Conservation (phyloP, 208 protist genomes). For the Leishmania major region DNA sequence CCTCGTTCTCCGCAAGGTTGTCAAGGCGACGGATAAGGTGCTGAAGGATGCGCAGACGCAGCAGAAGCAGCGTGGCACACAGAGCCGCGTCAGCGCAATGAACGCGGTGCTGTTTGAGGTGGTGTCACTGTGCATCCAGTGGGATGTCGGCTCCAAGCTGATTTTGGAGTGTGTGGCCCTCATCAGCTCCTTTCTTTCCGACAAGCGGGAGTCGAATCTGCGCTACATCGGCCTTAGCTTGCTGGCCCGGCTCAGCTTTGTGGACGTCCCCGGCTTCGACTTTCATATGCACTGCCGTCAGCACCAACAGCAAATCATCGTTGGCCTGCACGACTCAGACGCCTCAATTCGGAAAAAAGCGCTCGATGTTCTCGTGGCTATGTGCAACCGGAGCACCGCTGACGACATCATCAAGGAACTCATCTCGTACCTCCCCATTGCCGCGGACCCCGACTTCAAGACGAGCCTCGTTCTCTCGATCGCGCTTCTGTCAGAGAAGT, state of each 20-base stretch:
- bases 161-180: constrained; percentile 78
- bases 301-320: constrained; percentile 92
- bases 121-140: constrained; percentile 94
- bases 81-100: constrained; percentile 97
- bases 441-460: constrained; percentile 90
- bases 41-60: constrained; percentile 83
- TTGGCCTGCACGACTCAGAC: constrained; percentile 95
- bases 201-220: constrained; percentile 92
- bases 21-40: constrained; percentile 88
- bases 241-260: constrained; percentile 74
- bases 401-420: constrained; percentile 95
- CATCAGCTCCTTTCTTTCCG: constrained; percentile 87
- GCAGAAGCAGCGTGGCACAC: constrained; percentile 82
- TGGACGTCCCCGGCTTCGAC: constrained; percentile 55
- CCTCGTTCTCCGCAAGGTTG: constrained; percentile 80
- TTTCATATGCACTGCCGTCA: constrained; percentile 84
- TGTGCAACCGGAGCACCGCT: constrained; percentile 95
- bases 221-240: constrained; percentile 90
- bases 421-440: constrained; percentile 88
- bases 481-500: constrained; percentile 96
- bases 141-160: constrained; percentile 84
- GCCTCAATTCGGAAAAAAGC: constrained; percentile 97
- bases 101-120: constrained; percentile 98
- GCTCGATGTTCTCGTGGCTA: constrained; percentile 97
- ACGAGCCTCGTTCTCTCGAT: constrained; percentile 97